Evolutionary conservation across 2,329 filamentous ascomycete species (phyloP).

Genomic region (Sclerotinia borealis): DNA sequence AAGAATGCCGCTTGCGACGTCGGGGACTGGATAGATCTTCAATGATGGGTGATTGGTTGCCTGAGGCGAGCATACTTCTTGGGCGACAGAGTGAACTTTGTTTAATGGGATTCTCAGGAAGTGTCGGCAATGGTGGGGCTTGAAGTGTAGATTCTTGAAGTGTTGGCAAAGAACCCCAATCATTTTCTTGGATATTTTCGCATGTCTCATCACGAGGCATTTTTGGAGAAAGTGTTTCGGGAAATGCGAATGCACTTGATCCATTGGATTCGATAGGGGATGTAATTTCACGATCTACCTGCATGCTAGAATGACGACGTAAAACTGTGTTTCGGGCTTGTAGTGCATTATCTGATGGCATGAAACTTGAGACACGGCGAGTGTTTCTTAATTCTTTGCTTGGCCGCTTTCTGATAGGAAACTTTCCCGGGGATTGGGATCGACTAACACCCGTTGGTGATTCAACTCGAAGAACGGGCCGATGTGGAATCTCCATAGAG

Average conservation of each 20-base stretch:
- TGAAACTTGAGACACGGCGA: conserved; percentile 20
- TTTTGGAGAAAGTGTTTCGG: not conserved
- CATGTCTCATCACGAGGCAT: not conserved
- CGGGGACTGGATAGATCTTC: not conserved
- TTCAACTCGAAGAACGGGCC: conserved; percentile 11
- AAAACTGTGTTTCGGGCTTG: conserved; percentile 15
- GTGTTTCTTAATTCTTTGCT: conserved; percentile 4
- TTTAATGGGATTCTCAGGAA: not conserved
- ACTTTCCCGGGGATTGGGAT: conserved; percentile 12
- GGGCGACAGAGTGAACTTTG: not conserved
- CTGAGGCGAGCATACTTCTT: conserved; percentile 2
- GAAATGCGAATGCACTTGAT: not conserved
- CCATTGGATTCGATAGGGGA: conserved; percentile 6
- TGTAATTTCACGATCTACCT: not conserved
- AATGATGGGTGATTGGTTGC: not conserved
- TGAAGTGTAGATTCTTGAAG: conserved; percentile 1
- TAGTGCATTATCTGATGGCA: conserved; percentile 14
- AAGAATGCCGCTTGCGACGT: not conserved
- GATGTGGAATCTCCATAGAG: conserved; percentile 14
- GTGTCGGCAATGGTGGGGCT: not conserved
- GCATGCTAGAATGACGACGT: conserved; percentile 16
- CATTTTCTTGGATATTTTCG: not conserved
- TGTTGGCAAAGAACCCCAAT: not conserved
- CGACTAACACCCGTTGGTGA: conserved; percentile 14
- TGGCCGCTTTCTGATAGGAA: not conserved